phyloP scores from a whole-genome alignment of 345 rosid genomes.

The Combretum micranthum region DNA sequence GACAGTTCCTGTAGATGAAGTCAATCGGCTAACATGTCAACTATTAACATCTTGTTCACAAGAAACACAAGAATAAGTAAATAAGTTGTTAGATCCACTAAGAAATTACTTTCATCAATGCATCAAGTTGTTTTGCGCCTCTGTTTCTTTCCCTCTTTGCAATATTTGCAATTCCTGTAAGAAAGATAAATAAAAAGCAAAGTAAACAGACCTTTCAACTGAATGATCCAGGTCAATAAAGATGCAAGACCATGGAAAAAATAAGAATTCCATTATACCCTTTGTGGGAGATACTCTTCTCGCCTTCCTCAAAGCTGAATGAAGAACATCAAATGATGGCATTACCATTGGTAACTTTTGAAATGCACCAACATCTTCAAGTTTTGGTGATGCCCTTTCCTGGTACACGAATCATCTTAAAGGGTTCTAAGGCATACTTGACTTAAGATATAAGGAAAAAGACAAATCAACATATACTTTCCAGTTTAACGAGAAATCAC shows the following conservation, averaged over 20 bases:
- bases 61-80: background rate
- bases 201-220: background rate
- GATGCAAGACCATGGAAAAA: background rate
- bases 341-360: constrained; percentile 94
- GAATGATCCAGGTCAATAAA: background rate
- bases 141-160: constrained; percentile 85
- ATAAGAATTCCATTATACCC: constrained; percentile 32
- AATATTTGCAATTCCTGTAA: constrained; percentile 78
- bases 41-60: constrained; percentile 1
- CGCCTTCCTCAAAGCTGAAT: constrained; percentile 68
- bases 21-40: constrained; percentile 6
- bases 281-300: constrained; percentile 68
- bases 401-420: constrained; percentile 12
- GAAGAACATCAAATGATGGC: constrained; percentile 78
- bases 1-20: constrained; percentile 60
- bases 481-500: too few species aligned
- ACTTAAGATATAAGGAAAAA: too few species aligned
- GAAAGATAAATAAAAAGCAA: constrained; percentile 5
- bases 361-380: constrained; percentile 71
- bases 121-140: constrained; percentile 98
- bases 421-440: background rate
- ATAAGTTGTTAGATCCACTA: background rate
- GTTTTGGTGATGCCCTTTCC: constrained; percentile 29
- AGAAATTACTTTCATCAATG: constrained; percentile 75
- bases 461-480: too few species aligned